Evolutionary conservation across 73 alveolate genomes (phyloP).

Genomic region (Paramecium pentaurelia): DNA sequence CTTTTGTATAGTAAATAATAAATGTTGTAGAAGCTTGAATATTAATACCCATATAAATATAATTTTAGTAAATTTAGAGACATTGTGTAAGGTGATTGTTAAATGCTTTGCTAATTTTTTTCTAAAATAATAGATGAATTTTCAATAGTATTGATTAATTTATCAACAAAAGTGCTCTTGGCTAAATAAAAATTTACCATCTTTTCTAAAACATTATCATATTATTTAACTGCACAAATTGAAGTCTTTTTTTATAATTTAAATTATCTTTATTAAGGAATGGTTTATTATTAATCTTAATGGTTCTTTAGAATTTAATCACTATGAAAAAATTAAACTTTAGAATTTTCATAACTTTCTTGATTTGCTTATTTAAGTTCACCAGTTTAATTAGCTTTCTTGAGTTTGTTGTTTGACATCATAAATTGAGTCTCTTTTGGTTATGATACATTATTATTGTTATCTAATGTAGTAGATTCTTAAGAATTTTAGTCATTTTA

Average conservation of each 20-base stretch:
- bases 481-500: background rate
- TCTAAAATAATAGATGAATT: background rate
- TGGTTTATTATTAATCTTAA: background rate
- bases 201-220: background rate
- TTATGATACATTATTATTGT: background rate
- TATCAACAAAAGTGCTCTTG: background rate
- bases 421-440: background rate
- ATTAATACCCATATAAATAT: background rate
- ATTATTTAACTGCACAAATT: background rate
- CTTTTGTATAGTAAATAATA: background rate
- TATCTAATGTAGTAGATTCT: background rate
- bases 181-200: background rate
- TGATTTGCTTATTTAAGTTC: background rate
- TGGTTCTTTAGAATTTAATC: background rate
- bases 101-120: background rate
- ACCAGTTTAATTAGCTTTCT: background rate
- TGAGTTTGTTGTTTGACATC: background rate
- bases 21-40: background rate
- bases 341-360: background rate
- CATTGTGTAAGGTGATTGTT: background rate
- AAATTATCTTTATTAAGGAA: background rate
- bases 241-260: background rate
- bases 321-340: background rate
- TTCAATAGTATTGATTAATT: background rate
- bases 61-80: background rate